Base-by-base conservation (phyloP, 2,329 filamentous ascomycete species). In the Pseudocercospora fijiensis region DNA sequence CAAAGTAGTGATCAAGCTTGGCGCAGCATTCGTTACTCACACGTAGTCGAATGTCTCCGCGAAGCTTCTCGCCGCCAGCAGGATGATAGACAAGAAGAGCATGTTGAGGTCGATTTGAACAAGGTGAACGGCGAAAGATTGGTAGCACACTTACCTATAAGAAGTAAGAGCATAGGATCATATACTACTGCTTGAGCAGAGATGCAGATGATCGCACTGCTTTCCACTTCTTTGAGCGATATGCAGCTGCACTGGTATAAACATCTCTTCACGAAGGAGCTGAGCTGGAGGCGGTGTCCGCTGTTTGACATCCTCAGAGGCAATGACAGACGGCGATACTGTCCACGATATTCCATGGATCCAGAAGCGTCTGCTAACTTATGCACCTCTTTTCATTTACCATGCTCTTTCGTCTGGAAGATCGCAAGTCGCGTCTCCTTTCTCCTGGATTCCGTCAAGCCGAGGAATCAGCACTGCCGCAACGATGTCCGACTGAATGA, bases 141-240 rank as follows among this genome's bases (percentile, higher is more conserved):
- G 3, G 8, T 9, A 7, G 3, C 6, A 10, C 24, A 49, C 45
- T 49, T 26, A 49, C 45, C 45, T 49, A 22, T 49, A 26, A 11
- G 20, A 24, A 49, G 2, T 65, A 30, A 5, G 74, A 76, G 60
- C 67, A 70, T 7, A 74, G 74, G 1, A 72, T 66, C 7, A 60
- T 76, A 20, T 71, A 74, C 49, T 77, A 76, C 59, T 73, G 69
- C 65, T 61, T 76, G 13, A 65, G 67, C 20, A 64, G 73, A 26
- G 74, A 76, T 58, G 20, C 24, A 3, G 71, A 72, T 45, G 71
- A 77, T 53, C 66, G 67, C 6, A 70, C 57, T 27, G 60, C 75
- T n/a, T 77, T 77, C 58, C 72, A 77, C 52, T 75, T 76, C 65
- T 76, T 76, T 59, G 74, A 76, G 66, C 69, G 70, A 43, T 77